Conservation (phyloP, 2,329 filamentous ascomycete species). For the Curvularia lunata region DNA sequence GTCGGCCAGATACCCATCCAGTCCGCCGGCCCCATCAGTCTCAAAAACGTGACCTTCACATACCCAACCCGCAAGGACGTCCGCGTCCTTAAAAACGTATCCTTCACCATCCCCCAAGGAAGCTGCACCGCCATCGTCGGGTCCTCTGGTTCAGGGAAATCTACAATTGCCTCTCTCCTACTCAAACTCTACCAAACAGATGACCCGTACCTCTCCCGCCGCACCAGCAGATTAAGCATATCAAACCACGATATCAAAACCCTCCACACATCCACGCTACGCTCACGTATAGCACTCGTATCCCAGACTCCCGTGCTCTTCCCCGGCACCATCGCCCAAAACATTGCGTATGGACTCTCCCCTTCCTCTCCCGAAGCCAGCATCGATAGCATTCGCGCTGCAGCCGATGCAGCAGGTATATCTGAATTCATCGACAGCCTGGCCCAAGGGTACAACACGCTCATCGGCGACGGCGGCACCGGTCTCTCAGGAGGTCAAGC, state of each 20-base stretch:
- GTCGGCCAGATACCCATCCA: conserved; percentile 55
- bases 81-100: conserved; percentile 67
- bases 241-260: conserved; percentile 62
- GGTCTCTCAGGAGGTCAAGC: conserved; percentile 80
- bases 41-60: conserved; percentile 70
- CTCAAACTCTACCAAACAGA: conserved; percentile 69
- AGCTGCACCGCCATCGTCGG: conserved; percentile 81
- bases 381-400: conserved; percentile 53
- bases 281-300: conserved; percentile 69
- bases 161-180: conserved; percentile 77
- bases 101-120: conserved; percentile 67
- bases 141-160: conserved; percentile 87
- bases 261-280: conserved; percentile 67
- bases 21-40: conserved; percentile 60
- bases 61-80: conserved; percentile 67
- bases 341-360: conserved; percentile 80
- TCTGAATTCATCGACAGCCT: conserved; percentile 78
- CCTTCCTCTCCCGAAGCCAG: conserved; percentile 60
- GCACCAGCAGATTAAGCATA: conserved; percentile 60
- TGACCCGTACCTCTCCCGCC: not conserved
- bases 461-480: conserved; percentile 77
- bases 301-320: conserved; percentile 78
- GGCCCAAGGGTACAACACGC: conserved; percentile 72
- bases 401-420: conserved; percentile 67
- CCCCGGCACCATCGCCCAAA: conserved; percentile 75